Evolutionary conservation across 2,329 filamentous ascomycete genomes (phyloP), one percentile per base, ranked within the genome.

Genomic region (Penicillium sp.): DNA sequence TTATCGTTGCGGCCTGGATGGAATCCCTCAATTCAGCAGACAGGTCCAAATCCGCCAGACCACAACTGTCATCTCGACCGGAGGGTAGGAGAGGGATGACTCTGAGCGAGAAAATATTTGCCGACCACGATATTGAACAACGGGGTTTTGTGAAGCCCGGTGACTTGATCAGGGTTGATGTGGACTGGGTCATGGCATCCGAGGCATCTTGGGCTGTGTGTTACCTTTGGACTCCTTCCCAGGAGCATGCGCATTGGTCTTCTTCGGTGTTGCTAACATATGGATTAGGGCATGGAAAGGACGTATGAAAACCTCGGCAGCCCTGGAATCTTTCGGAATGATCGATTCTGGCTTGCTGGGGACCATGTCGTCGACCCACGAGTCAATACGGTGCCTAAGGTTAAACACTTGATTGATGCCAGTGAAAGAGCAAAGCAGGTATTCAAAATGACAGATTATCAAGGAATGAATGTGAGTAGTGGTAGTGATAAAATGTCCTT

Each of bases 311-410:
- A 19, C 1, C 19, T 19, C 19, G 19, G 19, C 19, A 19, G 19
- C 19, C 19, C 19, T 1, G 72, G 76, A 4, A 77, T 80, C 21
- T 81, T 75, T 61, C 77, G 80, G 16, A 82, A 81, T 53, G 79
- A 81, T 58, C 68, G 79, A 0, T 76, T 83, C 55, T 82, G 79
- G 80, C 71, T 83, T 14, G 79, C 80, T 0, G 76, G 75, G 1
- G 80, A 82, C 62, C 80, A 83, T 60, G 71, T 77, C 4, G 78
- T 82, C 10, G 78, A 82, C 52, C 80, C 80, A 1, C 68, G 76
- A 1, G 63, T 76, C 10, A 73, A 73, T 29, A 48, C 39, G 16
- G 8, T 39, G n/a, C 51, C 51, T 4, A 47, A 47, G 27, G 43
- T 35, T 3, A 27, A 54, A 27, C 23, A 16, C 5, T 19, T 54